Conservation (phyloP, 75 land plant genomes). For the Azolla pinnata region DNA sequence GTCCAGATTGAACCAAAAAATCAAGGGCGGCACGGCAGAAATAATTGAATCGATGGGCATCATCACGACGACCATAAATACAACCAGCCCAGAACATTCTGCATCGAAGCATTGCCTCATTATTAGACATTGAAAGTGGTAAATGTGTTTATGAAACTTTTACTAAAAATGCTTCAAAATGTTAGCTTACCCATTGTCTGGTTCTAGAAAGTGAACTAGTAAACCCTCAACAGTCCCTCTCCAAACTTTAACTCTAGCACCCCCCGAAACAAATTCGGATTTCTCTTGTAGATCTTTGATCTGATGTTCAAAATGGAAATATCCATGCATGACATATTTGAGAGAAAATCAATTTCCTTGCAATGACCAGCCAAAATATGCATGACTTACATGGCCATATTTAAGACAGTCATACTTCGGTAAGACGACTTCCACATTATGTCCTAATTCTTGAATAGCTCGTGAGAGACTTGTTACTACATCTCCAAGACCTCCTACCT, state of each 20-base stretch:
- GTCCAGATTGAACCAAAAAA: slow-evolving; percentile 59
- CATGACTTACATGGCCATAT: slow-evolving; percentile 49
- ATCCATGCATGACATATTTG: too few relatives aligned
- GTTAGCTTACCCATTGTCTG: slow-evolving; percentile 66
- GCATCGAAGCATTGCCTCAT: too few relatives aligned
- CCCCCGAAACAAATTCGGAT: slow-evolving; percentile 45
- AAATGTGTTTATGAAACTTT: too few relatives aligned
- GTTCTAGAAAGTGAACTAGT: slow-evolving; percentile 72
- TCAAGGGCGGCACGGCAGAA: slow-evolving; percentile 84
- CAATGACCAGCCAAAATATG: neutral
- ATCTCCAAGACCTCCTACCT: slow-evolving; percentile 96
- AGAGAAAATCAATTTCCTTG: too few relatives aligned
- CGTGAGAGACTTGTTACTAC: slow-evolving; percentile 93
- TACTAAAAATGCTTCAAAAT: neutral
- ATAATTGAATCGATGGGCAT: slow-evolving; percentile 70
- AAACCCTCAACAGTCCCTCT: slow-evolving; percentile 78
- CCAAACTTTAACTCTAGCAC: slow-evolving; percentile 75
- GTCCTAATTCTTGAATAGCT: slow-evolving; percentile 81
- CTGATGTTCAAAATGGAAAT: slow-evolving; percentile 22
- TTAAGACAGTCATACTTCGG: slow-evolving; percentile 88
- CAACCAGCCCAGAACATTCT: slow-evolving; percentile 79
- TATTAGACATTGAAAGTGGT: too few relatives aligned
- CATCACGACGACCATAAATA: slow-evolving; percentile 71
- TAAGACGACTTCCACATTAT: slow-evolving; percentile 65
- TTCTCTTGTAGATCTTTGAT: slow-evolving; percentile 45